Conservation (phyloP, 129 eudicot genomes). For the Pulicaria dysenterica region DNA sequence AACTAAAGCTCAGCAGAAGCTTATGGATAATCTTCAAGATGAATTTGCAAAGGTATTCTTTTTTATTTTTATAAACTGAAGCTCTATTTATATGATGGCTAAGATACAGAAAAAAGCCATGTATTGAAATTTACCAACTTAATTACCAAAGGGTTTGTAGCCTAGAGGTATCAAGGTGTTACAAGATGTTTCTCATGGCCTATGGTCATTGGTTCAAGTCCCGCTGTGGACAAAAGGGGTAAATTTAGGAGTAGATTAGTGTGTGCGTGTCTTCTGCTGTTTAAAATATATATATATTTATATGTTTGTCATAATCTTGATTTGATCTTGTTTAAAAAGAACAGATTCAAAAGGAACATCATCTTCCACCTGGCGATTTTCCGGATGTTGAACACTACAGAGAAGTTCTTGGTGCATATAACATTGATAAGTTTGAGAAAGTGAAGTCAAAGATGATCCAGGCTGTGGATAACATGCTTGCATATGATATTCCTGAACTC, state of each 20-base stretch:
- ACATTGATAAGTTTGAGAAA: slow-evolving; percentile 86
- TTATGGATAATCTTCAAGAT: slow-evolving; percentile 74
- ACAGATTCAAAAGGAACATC: slow-evolving; percentile 79
- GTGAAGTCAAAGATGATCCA: slow-evolving; percentile 91
- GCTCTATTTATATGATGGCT: background rate
- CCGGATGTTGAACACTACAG: slow-evolving; percentile 78
- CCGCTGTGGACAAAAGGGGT: too few relatives aligned
- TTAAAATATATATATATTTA: too few relatives aligned
- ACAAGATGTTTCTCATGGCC: too few relatives aligned
- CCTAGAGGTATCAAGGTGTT: too few relatives aligned
- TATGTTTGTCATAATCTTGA: too few relatives aligned
- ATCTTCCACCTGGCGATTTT: slow-evolving; percentile 84
- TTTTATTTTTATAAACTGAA: slow-evolving; percentile 1
- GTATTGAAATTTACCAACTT: too few relatives aligned
- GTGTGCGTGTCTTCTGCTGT: too few relatives aligned
- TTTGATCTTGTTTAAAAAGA: background rate
- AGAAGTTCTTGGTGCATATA: slow-evolving; percentile 64
- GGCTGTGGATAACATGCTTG: slow-evolving; percentile 91
- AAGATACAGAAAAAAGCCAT: too few relatives aligned
- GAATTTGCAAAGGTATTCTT: slow-evolving; percentile 68
- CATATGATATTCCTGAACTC: slow-evolving; percentile 80
- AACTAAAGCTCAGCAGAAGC: slow-evolving; percentile 69
- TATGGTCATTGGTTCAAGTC: too few relatives aligned
- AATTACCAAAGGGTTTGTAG: too few relatives aligned
- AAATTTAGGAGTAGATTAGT: too few relatives aligned